Percentiles rank a stretch among this genome's conserved stretches.
Evolutionary conservation across 2,329 filamentous ascomycete species (phyloP).

Genomic region (Cladorrhinum sp.): DNA sequence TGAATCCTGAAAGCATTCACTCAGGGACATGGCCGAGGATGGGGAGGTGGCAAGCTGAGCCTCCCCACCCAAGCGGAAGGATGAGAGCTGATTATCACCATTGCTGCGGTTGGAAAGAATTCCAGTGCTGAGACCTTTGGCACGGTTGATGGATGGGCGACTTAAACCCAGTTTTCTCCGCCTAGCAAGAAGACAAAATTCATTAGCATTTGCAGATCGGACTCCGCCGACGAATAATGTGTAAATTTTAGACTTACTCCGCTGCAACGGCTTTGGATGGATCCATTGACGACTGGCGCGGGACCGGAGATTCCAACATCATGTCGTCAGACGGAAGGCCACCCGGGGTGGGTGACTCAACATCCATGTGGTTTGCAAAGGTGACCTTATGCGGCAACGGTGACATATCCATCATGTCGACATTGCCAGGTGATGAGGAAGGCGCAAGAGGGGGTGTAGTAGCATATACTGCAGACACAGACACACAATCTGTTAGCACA

Average conservation of each 20-base stretch:
- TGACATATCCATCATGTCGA: conserved; percentile 89
- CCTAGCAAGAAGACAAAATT: conserved; percentile 38
- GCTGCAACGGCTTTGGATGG: conserved; percentile 45
- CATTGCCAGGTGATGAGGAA: conserved; percentile 75
- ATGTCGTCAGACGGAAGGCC: conserved; percentile 45
- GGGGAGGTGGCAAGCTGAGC: conserved; percentile 38
- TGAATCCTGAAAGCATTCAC: conserved; percentile 78
- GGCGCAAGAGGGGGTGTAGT: conserved; percentile 77
- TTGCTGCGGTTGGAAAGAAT: conserved; percentile 58
- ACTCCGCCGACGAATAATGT: conserved; percentile 21
- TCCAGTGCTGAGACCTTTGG: conserved; percentile 71
- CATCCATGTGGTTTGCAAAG: conserved; percentile 61
- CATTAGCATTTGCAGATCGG: conserved; percentile 28
- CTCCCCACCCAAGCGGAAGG: conserved; percentile 69
- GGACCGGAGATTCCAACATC: conserved; percentile 56
- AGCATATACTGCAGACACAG: conserved; percentile 56
- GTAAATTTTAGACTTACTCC: conserved; percentile 48
- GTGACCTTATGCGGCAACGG: conserved; percentile 84
- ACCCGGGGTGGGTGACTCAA: conserved; percentile 70
- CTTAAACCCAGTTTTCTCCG: conserved; percentile 66
- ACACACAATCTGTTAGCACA: conserved; percentile 23
- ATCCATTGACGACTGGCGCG: conserved; percentile 47
- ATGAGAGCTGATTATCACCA: conserved; percentile 63
- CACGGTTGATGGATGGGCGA: conserved; percentile 70
- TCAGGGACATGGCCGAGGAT: conserved; percentile 64